phyloP scores from a whole-genome alignment of 2,329 filamentous ascomycete species.

The Nannizzia gypsea region DNA sequence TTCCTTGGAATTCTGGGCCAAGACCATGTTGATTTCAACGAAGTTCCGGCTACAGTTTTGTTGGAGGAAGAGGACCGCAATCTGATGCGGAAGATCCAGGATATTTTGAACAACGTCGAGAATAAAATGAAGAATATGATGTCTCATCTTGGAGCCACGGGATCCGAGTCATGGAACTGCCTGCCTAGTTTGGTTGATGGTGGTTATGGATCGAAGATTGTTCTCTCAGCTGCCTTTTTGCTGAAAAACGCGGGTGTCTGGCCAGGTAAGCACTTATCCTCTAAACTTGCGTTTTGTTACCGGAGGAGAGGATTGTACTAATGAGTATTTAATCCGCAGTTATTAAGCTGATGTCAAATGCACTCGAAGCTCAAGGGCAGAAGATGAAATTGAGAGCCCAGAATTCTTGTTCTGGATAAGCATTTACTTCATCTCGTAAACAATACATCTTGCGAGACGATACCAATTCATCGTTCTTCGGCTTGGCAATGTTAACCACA shows the following conservation, averaged over 20 bases:
- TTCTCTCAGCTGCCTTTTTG: slow-evolving; percentile 75
- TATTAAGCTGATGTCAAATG: slow-evolving; percentile 57
- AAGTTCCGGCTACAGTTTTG: slow-evolving; percentile 78
- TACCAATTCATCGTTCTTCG: no score
- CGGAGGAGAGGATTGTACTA: not conserved
- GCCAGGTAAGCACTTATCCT: slow-evolving; percentile 54
- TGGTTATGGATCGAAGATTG: slow-evolving; percentile 73
- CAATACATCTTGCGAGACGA: no score
- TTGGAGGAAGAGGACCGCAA: slow-evolving; percentile 86
- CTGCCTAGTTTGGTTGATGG: slow-evolving; percentile 50
- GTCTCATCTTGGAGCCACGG: slow-evolving; percentile 23
- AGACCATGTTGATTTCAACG: slow-evolving; percentile 63
- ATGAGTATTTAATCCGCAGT: slow-evolving; percentile 33
- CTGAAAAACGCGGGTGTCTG: slow-evolving; percentile 82
- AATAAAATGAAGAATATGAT: slow-evolving; percentile 59
- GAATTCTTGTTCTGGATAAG: slow-evolving; percentile 10
- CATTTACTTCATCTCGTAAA: not conserved
- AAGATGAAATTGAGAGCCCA: slow-evolving; percentile 51
- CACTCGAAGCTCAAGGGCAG: slow-evolving; percentile 51
- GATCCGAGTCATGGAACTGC: slow-evolving; percentile 36
- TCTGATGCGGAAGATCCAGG: slow-evolving; percentile 67
- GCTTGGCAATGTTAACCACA: not conserved
- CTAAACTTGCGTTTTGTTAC: not conserved
- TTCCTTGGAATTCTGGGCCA: slow-evolving; percentile 79
- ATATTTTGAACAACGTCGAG: slow-evolving; percentile 65